Percentiles rank a stretch among this genome's conserved stretches.
Conservation (phyloP, 164 flowering plant species). For the Nymphaea colorata region DNA sequence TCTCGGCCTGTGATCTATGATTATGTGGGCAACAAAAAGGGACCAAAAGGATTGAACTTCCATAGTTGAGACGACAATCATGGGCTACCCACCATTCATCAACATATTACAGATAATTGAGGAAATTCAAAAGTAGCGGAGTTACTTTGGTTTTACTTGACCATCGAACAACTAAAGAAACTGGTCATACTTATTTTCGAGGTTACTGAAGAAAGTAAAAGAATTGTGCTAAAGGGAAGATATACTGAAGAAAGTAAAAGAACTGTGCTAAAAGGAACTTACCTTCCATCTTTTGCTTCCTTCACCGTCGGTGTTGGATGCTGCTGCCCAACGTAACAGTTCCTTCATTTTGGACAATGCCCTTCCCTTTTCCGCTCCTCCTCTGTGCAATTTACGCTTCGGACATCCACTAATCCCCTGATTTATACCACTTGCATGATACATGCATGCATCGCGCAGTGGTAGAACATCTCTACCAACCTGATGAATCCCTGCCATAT, state of each 20-base stretch:
- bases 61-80: too few species aligned
- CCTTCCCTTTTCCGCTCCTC: slow-evolving; percentile 28
- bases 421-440: slow-evolving; percentile 6
- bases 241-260: background rate
- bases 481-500: slow-evolving; percentile 17
- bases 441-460: slow-evolving; percentile 17
- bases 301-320: slow-evolving; percentile 44
- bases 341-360: slow-evolving; percentile 75
- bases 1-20: too few species aligned
- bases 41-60: too few species aligned
- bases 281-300: slow-evolving; percentile 62
- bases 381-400: background rate
- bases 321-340: slow-evolving; percentile 70
- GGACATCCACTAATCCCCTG: slow-evolving; percentile 7
- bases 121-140: too few species aligned
- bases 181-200: too few species aligned
- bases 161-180: too few species aligned
- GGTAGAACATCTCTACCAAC: slow-evolving; percentile 38
- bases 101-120: too few species aligned
- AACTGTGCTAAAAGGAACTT: background rate
- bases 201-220: background rate
- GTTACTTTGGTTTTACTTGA: too few species aligned
- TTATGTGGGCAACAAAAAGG: too few species aligned
- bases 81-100: too few species aligned
- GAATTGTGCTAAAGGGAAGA: too few species aligned